Conservation (phyloP, 352 stramenopile genomes). For the Globisporangium apiculatum region DNA sequence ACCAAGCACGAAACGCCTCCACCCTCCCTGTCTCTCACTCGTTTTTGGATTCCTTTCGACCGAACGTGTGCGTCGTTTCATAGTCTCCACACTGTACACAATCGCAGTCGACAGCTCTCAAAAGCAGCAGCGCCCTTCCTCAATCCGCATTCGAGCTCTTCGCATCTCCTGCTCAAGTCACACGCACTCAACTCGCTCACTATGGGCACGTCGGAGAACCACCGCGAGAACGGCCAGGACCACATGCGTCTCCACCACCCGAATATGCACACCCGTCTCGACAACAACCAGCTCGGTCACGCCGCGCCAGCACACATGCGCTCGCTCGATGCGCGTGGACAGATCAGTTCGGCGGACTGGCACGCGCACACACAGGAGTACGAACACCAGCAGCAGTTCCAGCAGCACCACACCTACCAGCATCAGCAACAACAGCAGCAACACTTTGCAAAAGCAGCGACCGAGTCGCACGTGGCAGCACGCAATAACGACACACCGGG, state of each 20-base stretch:
- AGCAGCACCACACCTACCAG: background rate
- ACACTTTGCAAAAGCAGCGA: background rate
- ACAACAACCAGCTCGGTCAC: background rate
- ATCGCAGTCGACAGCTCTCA: no score
- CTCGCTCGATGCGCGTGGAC: background rate
- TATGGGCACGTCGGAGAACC: slow-evolving; percentile 15
- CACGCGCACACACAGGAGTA: background rate
- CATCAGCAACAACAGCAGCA: background rate
- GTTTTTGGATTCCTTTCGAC: no score
- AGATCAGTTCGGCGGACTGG: slow-evolving; percentile 1
- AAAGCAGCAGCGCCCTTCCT: no score
- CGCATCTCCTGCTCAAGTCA: background rate
- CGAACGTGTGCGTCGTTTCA: no score
- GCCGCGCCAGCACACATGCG: background rate
- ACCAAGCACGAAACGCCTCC: no score
- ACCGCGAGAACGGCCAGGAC: slow-evolving; percentile 2
- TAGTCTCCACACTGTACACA: no score
- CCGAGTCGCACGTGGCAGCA: background rate
- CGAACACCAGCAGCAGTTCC: no score
- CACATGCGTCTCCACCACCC: background rate
- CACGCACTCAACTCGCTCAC: background rate
- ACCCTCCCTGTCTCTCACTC: no score
- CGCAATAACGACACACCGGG: background rate
- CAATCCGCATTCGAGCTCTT: background rate
- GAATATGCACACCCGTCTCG: background rate